Evolutionary conservation across 768 basidiomycete species (phyloP).

Genomic region (Mrakia blollopis): DNA sequence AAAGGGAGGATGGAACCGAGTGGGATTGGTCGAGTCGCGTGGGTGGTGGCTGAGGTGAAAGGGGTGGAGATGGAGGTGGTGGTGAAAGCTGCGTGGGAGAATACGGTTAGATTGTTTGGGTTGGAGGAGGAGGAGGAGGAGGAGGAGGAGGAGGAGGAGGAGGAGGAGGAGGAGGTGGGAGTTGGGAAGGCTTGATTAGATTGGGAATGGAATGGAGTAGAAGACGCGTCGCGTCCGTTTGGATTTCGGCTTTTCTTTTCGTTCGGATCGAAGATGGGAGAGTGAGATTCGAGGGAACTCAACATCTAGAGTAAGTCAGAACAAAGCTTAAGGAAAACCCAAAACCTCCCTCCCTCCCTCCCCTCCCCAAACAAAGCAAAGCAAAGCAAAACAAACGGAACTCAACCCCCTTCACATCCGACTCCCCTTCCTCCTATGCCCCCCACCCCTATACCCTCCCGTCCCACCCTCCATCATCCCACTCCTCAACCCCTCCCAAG

Average conservation of each 20-base stretch:
- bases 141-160: background rate
- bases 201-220: too few relatives aligned
- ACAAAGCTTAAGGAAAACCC: background rate
- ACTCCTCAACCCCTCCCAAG: background rate
- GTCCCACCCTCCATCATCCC: background rate
- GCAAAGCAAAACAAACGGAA: too few relatives aligned
- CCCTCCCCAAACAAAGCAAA: too few relatives aligned
- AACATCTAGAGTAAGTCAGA: too few relatives aligned
- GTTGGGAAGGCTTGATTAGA: too few relatives aligned
- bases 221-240: too few relatives aligned
- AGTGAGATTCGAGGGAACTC: background rate
- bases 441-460: background rate
- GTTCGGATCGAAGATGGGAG: background rate
- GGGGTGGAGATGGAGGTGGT: constrained; percentile 55
- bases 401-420: background rate
- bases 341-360: too few relatives aligned
- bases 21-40: constrained; percentile 64
- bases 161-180: background rate
- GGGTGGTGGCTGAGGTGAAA: constrained; percentile 56
- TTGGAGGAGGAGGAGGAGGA: constrained; percentile 45
- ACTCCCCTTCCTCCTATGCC: constrained; percentile 14
- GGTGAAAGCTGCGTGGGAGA: constrained; percentile 57
- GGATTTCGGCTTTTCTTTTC: background rate
- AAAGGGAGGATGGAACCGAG: constrained; percentile 75
- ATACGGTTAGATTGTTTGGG: constrained; percentile 59